Base-by-base conservation (phyloP, 2,329 filamentous ascomycete species). In the Curvularia lunata region DNA sequence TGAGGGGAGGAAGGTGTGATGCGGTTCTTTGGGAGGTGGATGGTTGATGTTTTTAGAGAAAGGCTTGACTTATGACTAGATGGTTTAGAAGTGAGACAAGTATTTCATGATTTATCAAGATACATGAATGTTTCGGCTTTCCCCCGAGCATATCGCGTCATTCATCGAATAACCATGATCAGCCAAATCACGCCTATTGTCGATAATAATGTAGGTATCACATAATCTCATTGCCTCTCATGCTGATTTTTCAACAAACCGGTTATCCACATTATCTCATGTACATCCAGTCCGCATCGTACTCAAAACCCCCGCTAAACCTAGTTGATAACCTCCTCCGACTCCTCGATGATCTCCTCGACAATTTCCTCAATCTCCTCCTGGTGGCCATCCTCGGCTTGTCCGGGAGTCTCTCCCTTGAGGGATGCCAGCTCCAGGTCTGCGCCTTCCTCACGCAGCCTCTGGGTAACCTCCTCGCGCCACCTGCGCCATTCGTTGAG, bases 401-500 rank as follows among this genome's bases (percentile, higher is more conserved):
- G 57, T 13, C 67, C 67, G 13, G 67, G 67, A 8, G 63, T 78
- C 72, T 80, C 70, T 59, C 78, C 74, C 54, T 74, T 77, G 8
- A 85, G 80, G 72, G 81, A 83, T 77, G 86, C 84, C 56, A 83
- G 80, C 68, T 86, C 84, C 60, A 87, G 79, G 32, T 71, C 72
- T 19, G 88, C 80, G 62, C 82, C 84, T 67, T 88, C 87, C 52
- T 74, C 74, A 32, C 72, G 63, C 30, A 94, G 77, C 71, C 96
- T 88, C 69, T 86, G 84, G 65, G 85, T 84, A 79, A 90, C 88
- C 66, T 84, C 82, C 71, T 87, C 86, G 75, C 92, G 85, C 92
- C 93, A 99, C 56, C 86, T 86, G 70, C 88, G 78, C 95, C 95
- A 99, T 80, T 98, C 94, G 66, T 90, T 86, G 69, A 99, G 87